Conservation (phyloP, 208 protist genomes). For the Trypanosoma avium region DNA sequence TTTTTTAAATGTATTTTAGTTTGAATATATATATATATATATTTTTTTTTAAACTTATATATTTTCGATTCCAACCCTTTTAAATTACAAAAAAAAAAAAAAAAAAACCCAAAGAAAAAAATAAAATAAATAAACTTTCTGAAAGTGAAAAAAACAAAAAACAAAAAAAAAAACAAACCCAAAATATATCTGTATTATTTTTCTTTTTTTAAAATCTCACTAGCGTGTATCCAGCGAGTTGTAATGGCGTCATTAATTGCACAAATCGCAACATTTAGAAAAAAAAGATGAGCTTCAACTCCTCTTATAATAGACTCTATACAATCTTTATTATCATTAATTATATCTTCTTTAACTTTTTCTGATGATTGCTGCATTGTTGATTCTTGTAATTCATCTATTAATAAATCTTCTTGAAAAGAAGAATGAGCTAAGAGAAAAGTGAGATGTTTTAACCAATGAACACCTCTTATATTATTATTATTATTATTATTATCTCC, state of each 20-base stretch:
- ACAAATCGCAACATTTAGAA: constrained; percentile 13
- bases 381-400: no score
- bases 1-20: not conserved
- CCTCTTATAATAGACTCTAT: constrained; percentile 7
- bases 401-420: not conserved
- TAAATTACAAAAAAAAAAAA: constrained; percentile 14
- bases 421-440: constrained; percentile 42
- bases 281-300: constrained; percentile 25
- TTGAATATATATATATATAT: no score
- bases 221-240: constrained; percentile 26
- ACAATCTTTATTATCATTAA: no score
- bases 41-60: no score
- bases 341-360: not conserved
- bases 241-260: constrained; percentile 13
- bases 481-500: no score
- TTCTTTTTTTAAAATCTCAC: not conserved
- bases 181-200: not conserved
- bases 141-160: not conserved
- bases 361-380: no score
- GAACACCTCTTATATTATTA: constrained; percentile 2
- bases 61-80: no score
- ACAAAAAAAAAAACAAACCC: constrained; percentile 9
- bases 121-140: constrained; percentile 7
- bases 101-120: constrained; percentile 17
- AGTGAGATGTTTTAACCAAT: constrained; percentile 47